Percentiles rank a stretch among this genome's conserved stretches.
phyloP scores from a whole-genome alignment of 2,329 filamentous ascomycete species.

The Claviceps lovelessii region DNA sequence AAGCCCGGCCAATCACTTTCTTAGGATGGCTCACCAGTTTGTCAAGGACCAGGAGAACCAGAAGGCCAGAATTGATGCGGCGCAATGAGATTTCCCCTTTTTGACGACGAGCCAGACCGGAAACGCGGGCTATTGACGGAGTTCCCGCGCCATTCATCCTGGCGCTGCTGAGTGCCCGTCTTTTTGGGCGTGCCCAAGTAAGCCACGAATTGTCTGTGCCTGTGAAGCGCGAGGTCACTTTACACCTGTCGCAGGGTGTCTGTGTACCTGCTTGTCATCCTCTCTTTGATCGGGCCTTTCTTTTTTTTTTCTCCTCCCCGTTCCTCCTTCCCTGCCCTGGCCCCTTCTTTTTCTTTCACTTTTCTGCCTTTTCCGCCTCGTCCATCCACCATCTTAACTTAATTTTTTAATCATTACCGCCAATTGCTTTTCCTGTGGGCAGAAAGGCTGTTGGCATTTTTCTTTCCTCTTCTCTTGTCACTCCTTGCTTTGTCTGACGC shows the following conservation, averaged over 20 bases:
- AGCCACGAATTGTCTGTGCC: not conserved
- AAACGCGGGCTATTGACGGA: slow-evolving; percentile 4
- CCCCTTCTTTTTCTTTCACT: slow-evolving; percentile 7
- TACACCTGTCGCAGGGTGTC: not conserved
- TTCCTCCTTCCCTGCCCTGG: slow-evolving; percentile 7
- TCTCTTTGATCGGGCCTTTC: not conserved
- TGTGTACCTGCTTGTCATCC: slow-evolving; percentile 2
- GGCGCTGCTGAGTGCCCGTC: not conserved
- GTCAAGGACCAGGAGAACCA: not conserved
- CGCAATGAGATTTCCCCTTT: slow-evolving; percentile 18
- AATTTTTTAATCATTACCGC: not conserved
- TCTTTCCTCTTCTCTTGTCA: slow-evolving; percentile 18
- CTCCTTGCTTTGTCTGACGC: slow-evolving; percentile 16
- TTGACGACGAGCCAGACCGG: slow-evolving; percentile 10
- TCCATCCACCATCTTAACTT: slow-evolving; percentile 5
- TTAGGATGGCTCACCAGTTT: not conserved
- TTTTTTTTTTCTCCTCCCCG: slow-evolving; percentile 6
- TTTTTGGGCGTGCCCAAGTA: not conserved
- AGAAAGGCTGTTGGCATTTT: slow-evolving; percentile 7
- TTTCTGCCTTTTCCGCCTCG: slow-evolving; percentile 12
- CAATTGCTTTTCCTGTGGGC: not conserved
- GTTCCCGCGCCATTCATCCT: not conserved
- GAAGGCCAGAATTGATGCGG: not conserved
- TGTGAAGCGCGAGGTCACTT: not conserved
- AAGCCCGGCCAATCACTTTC: not conserved